Evolutionary conservation across 2,329 filamentous ascomycete genomes (phyloP).

Genomic region (Pezicula rhizophila): DNA sequence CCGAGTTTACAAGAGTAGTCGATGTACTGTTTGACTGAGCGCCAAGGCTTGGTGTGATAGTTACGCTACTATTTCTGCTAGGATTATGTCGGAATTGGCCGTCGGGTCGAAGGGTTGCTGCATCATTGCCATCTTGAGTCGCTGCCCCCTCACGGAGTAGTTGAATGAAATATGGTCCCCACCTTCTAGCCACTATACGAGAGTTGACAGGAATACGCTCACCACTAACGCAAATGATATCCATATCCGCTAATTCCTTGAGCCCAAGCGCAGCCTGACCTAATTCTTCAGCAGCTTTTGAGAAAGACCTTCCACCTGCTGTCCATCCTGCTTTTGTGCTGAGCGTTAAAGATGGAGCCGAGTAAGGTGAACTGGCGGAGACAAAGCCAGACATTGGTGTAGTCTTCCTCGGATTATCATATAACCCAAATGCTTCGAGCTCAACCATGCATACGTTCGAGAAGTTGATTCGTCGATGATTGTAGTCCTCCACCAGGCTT

Average conservation of each 20-base stretch:
- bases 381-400: constrained; percentile 76
- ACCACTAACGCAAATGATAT: constrained; percentile 84
- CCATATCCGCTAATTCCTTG: constrained; percentile 92
- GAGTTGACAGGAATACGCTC: constrained; percentile 94
- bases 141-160: constrained; percentile 72
- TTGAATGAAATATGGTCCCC: constrained; percentile 95
- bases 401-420: constrained; percentile 83
- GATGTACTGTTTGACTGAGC: constrained; percentile 40
- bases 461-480: constrained; percentile 95
- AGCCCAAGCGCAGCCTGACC: constrained; percentile 74
- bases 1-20: constrained; percentile 34
- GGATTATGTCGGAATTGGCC: constrained; percentile 46
- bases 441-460: constrained; percentile 96
- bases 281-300: constrained; percentile 74
- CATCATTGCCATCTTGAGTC: constrained; percentile 66
- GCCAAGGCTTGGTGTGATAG: constrained; percentile 67
- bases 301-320: constrained; percentile 71
- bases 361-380: constrained; percentile 71
- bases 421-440: constrained; percentile 92
- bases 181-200: constrained; percentile 76
- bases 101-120: constrained; percentile 65
- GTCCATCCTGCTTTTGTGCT: constrained; percentile 53
- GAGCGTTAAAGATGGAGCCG: constrained; percentile 38
- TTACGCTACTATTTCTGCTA: constrained; percentile 74
- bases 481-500: constrained; percentile 95